phyloP scores from a whole-genome alignment of 108 stramenopile species.

The Cyclotella atomus region DNA sequence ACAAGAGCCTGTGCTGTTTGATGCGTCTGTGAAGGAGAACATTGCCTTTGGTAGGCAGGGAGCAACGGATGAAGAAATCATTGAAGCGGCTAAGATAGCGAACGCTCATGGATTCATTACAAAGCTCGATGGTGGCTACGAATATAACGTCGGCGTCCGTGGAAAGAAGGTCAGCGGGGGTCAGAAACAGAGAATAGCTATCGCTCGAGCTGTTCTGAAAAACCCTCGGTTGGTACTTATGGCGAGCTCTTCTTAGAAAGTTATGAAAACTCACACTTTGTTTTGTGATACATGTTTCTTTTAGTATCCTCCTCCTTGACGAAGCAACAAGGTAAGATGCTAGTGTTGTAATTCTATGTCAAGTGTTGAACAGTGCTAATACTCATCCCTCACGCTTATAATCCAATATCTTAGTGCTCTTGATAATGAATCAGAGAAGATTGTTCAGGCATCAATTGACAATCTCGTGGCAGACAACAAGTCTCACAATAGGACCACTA shows the following conservation, averaged over 20 bases:
- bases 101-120: slow-evolving; percentile 74
- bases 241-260: neutral
- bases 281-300: slow-evolving; percentile 1
- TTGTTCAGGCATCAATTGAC: slow-evolving; percentile 51
- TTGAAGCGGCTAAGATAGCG: slow-evolving; percentile 48
- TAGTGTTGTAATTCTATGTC: neutral
- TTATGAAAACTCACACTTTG: no score
- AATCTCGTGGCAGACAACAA: slow-evolving; percentile 36
- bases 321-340: slow-evolving; percentile 35
- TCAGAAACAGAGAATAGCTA: slow-evolving; percentile 81
- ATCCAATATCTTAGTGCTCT: no score
- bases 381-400: no score
- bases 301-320: slow-evolving; percentile 50
- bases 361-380: no score
- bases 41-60: slow-evolving; percentile 56
- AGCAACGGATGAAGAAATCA: slow-evolving; percentile 46
- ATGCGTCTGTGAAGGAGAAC: slow-evolving; percentile 67
- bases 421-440: slow-evolving; percentile 49
- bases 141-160: slow-evolving; percentile 58
- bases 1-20: slow-evolving; percentile 81
- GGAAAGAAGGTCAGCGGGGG: slow-evolving; percentile 71
- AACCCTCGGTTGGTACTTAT: slow-evolving; percentile 12
- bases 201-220: slow-evolving; percentile 66
- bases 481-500: slow-evolving; percentile 10
- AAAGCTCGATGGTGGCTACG: slow-evolving; percentile 54